These are phyloP conservation scores for Debaryomyces tyrocola DNA, from an alignment of 805 yeast genomes.

Conservation along the genomic window DNA sequence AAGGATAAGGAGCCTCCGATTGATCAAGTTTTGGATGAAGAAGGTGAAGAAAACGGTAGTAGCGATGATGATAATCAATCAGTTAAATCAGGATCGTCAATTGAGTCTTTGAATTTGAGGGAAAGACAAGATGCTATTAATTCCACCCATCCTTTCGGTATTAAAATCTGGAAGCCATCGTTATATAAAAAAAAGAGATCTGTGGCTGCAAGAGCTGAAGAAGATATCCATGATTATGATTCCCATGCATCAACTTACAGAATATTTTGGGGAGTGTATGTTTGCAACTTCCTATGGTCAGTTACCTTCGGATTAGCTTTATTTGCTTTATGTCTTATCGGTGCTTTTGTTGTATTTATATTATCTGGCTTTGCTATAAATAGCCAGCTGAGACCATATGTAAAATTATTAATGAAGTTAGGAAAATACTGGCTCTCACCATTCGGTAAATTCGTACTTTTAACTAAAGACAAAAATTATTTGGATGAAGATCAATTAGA, in stretches of 20 bases:
- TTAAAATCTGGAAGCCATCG: constrained; percentile 98
- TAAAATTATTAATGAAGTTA: constrained; percentile 55
- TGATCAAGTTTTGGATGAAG: constrained; percentile 25
- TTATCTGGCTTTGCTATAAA: constrained; percentile 41
- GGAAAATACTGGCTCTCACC: constrained; percentile 79
- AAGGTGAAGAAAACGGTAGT: constrained; percentile 24
- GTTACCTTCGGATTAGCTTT: constrained; percentile 68
- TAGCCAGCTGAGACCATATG: constrained; percentile 60
- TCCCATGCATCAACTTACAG: constrained; percentile 44
- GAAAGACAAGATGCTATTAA: constrained; percentile 97
- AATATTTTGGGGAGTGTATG: constrained; percentile 59
- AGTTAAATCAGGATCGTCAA: constrained; percentile 44
- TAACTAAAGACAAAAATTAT: constrained; percentile 77
- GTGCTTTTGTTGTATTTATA: constrained; percentile 47
- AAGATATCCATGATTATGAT: constrained; percentile 83
- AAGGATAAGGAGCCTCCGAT: constrained; percentile 16
- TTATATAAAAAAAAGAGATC: constrained; percentile 89
- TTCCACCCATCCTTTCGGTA: constrained; percentile 96
- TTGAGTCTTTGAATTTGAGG: constrained; percentile 82
- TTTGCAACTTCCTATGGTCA: constrained; percentile 76
- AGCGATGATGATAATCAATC: constrained; percentile 24
- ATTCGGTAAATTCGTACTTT: constrained; percentile 84
- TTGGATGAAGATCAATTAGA: constrained; percentile 84
- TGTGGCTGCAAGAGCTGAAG: constrained; percentile 86
- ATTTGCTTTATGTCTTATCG: constrained; percentile 49